phyloP scores from a whole-genome alignment of 2,329 filamentous ascomycete species.

The Xylaria sp. region DNA sequence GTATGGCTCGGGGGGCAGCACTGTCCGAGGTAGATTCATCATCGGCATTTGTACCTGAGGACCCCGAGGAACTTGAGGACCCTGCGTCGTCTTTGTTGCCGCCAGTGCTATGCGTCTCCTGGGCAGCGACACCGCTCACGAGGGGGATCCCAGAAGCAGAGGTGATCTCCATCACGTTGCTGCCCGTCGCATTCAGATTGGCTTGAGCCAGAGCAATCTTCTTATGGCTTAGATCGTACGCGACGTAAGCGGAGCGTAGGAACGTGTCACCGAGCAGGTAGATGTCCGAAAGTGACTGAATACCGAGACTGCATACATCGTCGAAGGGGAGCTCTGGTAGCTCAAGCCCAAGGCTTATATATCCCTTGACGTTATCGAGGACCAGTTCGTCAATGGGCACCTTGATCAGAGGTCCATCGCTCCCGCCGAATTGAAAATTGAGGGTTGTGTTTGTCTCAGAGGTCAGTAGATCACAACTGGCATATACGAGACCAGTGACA shows the following conservation, averaged over 20 bases:
- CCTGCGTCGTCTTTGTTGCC: slow-evolving; percentile 1
- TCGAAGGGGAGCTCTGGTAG: slow-evolving; percentile 53
- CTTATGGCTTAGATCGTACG: slow-evolving; percentile 63
- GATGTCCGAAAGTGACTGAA: slow-evolving; percentile 54
- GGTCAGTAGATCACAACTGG: slow-evolving; percentile 54
- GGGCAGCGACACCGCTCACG: slow-evolving; percentile 56
- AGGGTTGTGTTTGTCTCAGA: slow-evolving; percentile 48
- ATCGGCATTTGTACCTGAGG: background rate
- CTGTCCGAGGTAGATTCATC: slow-evolving; percentile 34
- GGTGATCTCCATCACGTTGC: slow-evolving; percentile 59
- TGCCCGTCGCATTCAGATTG: slow-evolving; percentile 58
- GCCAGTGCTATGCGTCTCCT: slow-evolving; percentile 39
- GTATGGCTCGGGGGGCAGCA: slow-evolving; percentile 36
- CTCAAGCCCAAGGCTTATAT: slow-evolving; percentile 38
- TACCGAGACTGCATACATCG: slow-evolving; percentile 64
- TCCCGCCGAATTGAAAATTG: slow-evolving; percentile 55
- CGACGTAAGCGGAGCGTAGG: slow-evolving; percentile 62
- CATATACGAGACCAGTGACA: slow-evolving; percentile 52
- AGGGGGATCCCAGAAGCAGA: slow-evolving; percentile 54
- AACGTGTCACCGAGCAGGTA: slow-evolving; percentile 61
- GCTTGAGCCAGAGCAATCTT: slow-evolving; percentile 64
- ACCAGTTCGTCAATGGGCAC: slow-evolving; percentile 53
- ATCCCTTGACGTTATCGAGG: slow-evolving; percentile 51
- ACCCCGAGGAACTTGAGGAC: background rate
- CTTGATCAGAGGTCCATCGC: slow-evolving; percentile 47